Evolutionary conservation across 2,329 filamentous ascomycete species (phyloP).

Genomic region (Aspergillus oerlinghausenensis): DNA sequence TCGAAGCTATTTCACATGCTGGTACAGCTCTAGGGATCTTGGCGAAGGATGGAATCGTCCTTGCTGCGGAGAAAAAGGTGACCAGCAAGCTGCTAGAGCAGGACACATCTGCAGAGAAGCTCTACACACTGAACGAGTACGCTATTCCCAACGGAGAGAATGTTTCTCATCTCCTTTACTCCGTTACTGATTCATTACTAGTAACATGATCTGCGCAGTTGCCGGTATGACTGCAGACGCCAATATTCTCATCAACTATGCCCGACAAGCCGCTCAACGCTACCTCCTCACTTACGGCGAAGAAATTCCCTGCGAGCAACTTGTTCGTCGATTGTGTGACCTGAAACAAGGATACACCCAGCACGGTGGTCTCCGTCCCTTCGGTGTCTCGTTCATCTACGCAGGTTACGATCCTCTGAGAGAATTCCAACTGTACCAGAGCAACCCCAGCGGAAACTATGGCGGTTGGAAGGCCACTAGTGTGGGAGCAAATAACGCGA

Average conservation of each 20-base stretch:
- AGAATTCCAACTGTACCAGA: constrained; percentile 98
- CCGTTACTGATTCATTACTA: constrained; percentile 33
- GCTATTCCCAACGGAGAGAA: constrained; percentile 27
- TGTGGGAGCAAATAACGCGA: constrained; percentile 96
- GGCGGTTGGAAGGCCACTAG: constrained; percentile 99
- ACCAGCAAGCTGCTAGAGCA: constrained; percentile 99
- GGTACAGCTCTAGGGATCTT: constrained; percentile 95
- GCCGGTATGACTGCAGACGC: constrained; percentile 99
- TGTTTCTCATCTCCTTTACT: not conserved
- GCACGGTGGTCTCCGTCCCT: constrained; percentile 94
- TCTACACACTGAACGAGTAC: constrained; percentile 98
- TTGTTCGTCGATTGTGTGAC: constrained; percentile 93
- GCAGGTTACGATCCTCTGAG: constrained; percentile 94
- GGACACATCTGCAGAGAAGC: constrained; percentile 99
- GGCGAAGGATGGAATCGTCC: constrained; percentile 95
- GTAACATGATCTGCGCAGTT: constrained; percentile 99
- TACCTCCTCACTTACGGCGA: constrained; percentile 99
- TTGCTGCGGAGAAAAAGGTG: constrained; percentile 97
- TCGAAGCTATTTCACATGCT: constrained; percentile 97
- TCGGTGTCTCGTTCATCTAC: constrained; percentile 99
- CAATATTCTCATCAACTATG: constrained; percentile 99
- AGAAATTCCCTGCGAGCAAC: constrained; percentile 98
- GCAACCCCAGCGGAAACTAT: constrained; percentile 98
- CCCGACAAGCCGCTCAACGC: constrained; percentile 90
- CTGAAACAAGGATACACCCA: constrained; percentile 99